A percentile compares a stretch with the other conserved stretches of the same genome.
phyloP scores from a whole-genome alignment of 2,329 filamentous ascomycete species.

The Sporothrix schenckii region DNA sequence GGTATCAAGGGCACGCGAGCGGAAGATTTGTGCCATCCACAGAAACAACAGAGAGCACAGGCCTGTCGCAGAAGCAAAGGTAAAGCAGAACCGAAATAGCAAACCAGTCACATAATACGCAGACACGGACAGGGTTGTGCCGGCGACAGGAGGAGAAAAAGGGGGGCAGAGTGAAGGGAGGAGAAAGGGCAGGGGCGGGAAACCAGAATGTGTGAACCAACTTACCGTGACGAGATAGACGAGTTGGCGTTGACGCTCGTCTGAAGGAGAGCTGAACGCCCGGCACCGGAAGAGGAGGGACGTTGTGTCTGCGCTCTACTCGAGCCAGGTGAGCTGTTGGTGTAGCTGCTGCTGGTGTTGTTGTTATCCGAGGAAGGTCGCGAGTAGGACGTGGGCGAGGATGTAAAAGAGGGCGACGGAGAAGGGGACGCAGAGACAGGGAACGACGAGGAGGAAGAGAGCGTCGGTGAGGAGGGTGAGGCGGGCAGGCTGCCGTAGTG shows the following conservation, averaged over 20 bases:
- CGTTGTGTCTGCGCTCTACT: background rate
- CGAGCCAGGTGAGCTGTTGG: slow-evolving; percentile 13
- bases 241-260: slow-evolving; percentile 29
- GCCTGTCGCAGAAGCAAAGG: slow-evolving; percentile 8
- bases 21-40: background rate
- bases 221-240: slow-evolving; percentile 38
- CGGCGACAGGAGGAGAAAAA: slow-evolving; percentile 10
- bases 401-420: slow-evolving; percentile 26
- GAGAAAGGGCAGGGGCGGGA: background rate
- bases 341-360: background rate
- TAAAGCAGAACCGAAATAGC: slow-evolving; percentile 19
- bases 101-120: slow-evolving; percentile 15
- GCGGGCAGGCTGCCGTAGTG: slow-evolving; percentile 32
- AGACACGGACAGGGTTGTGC: slow-evolving; percentile 29
- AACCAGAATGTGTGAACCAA: slow-evolving; percentile 10
- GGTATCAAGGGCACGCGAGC: slow-evolving; percentile 5
- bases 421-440: slow-evolving; percentile 17
- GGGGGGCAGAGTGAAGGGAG: background rate
- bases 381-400: slow-evolving; percentile 27
- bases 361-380: slow-evolving; percentile 27
- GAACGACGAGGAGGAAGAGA: slow-evolving; percentile 29
- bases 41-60: slow-evolving; percentile 11
- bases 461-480: slow-evolving; percentile 36
- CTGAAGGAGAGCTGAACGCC: slow-evolving; percentile 32
- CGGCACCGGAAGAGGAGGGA: slow-evolving; percentile 30